These are phyloP conservation scores for Dryas drummondii DNA, from an alignment of 306 rosid species.

Conservation along the genomic window DNA sequence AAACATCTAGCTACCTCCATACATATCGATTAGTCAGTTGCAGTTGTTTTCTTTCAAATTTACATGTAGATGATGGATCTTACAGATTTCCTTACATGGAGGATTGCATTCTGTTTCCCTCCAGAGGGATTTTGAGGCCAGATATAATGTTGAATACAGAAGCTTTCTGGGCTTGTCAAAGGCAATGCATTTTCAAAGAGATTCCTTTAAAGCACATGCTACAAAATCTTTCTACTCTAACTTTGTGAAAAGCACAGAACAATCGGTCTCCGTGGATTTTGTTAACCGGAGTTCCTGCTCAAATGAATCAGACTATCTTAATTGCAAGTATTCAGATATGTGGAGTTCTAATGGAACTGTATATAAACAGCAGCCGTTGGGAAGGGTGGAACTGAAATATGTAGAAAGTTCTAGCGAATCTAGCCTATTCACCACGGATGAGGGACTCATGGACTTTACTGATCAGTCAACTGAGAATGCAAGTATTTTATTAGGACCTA, in stretches of 20 bases:
- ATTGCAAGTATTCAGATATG: constrained; percentile 25
- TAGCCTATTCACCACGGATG: constrained; percentile 33
- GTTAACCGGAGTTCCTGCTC: constrained; percentile 23
- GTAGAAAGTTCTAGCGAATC: constrained; percentile 36
- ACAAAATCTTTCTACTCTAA: constrained; percentile 37
- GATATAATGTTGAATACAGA: constrained; percentile 38
- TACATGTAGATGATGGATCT: not conserved
- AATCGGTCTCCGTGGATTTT: constrained; percentile 24
- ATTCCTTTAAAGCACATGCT: constrained; percentile 42
- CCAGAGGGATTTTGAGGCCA: constrained; percentile 59
- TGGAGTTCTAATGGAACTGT: constrained; percentile 35
- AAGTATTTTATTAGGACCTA: constrained; percentile 31
- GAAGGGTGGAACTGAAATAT: constrained; percentile 41
- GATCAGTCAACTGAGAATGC: constrained; percentile 40
- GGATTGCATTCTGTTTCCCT: constrained; percentile 45
- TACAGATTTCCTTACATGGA: constrained; percentile 68
- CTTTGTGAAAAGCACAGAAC: constrained; percentile 30
- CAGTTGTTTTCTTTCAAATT: not conserved
- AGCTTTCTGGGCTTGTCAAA: constrained; percentile 41
- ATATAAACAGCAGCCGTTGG: constrained; percentile 21
- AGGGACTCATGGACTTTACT: constrained; percentile 36
- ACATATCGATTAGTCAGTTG: too few species aligned
- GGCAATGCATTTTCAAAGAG: constrained; percentile 48
- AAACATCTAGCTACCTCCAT: not conserved
- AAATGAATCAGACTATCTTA: constrained; percentile 32